These are phyloP conservation scores for Parmales sp. DNA, from an alignment of 108 stramenopile genomes.

Conservation along the genomic window DNA sequence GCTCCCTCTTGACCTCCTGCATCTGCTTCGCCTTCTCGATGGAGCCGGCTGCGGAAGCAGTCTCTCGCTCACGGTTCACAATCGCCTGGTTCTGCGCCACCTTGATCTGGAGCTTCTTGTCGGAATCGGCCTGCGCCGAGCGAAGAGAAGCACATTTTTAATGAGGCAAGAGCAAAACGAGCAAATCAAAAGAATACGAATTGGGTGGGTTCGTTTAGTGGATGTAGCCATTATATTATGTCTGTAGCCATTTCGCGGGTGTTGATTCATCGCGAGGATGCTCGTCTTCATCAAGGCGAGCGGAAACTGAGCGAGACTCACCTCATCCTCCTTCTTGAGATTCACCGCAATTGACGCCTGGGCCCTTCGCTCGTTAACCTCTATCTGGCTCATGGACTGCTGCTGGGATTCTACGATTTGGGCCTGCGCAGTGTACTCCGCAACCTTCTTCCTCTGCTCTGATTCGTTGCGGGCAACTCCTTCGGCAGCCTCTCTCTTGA, in stretches of 20 bases:
- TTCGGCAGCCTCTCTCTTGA: constrained; percentile 35
- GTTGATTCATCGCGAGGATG: too few relatives aligned
- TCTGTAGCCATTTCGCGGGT: too few relatives aligned
- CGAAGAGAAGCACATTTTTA: too few relatives aligned
- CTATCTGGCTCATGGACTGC: constrained; percentile 17
- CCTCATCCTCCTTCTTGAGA: constrained; percentile 20
- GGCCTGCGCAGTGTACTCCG: constrained; percentile 31
- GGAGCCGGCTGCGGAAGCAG: constrained; percentile 19
- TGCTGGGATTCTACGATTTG: constrained; percentile 26
- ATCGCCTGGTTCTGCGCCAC: constrained; percentile 21
- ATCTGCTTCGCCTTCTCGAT: constrained; percentile 32
- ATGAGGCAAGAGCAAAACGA: too few relatives aligned
- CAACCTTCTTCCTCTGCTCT: constrained; percentile 35
- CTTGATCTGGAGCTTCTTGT: constrained; percentile 17
- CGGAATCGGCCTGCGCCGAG: constrained; percentile 18
- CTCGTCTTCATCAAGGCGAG: too few relatives aligned
- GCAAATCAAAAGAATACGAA: too few relatives aligned
- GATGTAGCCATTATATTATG: too few relatives aligned
- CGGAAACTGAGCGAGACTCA: too few relatives aligned
- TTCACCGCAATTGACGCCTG: not conserved
- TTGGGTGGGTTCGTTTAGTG: too few relatives aligned
- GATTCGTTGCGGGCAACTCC: constrained; percentile 27
- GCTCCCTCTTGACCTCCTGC: constrained; percentile 29
- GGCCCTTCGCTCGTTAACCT: constrained; percentile 11
- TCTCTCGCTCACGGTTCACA: constrained; percentile 23